phyloP scores from a whole-genome alignment of 345 rosid species.

The Sisymbrium irio region DNA sequence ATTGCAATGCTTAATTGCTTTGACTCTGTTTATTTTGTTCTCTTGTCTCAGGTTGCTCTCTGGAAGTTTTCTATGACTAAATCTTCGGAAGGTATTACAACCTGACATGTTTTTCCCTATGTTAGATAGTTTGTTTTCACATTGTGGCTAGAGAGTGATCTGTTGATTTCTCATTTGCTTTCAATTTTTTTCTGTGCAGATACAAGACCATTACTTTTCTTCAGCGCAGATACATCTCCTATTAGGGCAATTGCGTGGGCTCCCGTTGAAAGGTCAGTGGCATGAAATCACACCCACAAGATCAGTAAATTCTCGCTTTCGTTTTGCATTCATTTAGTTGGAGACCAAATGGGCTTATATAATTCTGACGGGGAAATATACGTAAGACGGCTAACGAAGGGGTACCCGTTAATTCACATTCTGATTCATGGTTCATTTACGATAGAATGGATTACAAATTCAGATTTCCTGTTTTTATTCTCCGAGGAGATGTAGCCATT shows the following conservation, averaged over 20 bases:
- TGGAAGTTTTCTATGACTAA: constrained; percentile 72
- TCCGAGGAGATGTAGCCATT: not conserved
- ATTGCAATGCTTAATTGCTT: not conserved
- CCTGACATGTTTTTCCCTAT: constrained; percentile 5
- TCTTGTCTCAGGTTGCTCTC: constrained; percentile 71
- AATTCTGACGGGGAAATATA: not conserved
- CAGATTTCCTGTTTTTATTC: not conserved
- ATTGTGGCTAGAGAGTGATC: not conserved
- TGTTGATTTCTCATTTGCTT: constrained; percentile 1
- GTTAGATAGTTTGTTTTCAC: constrained; percentile 9
- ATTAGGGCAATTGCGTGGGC: constrained; percentile 93
- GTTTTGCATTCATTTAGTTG: not conserved
- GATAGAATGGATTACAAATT: not conserved
- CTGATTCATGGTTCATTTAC: not conserved
- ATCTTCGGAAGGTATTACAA: constrained; percentile 52
- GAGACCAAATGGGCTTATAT: not conserved
- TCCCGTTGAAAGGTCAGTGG: constrained; percentile 65
- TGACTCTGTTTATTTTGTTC: not conserved
- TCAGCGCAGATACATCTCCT: constrained; percentile 79
- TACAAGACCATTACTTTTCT: constrained; percentile 79
- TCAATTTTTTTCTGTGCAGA: constrained; percentile 45
- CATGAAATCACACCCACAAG: not conserved
- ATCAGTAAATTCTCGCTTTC: not conserved
- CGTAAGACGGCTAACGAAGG: not conserved
- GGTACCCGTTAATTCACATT: not conserved